A percentile compares a stretch with the other conserved stretches of the same genome.
These are phyloP conservation scores for Penicillium herquei DNA, from an alignment of 495 filamentous ascomycete species.

Conservation along the genomic window DNA sequence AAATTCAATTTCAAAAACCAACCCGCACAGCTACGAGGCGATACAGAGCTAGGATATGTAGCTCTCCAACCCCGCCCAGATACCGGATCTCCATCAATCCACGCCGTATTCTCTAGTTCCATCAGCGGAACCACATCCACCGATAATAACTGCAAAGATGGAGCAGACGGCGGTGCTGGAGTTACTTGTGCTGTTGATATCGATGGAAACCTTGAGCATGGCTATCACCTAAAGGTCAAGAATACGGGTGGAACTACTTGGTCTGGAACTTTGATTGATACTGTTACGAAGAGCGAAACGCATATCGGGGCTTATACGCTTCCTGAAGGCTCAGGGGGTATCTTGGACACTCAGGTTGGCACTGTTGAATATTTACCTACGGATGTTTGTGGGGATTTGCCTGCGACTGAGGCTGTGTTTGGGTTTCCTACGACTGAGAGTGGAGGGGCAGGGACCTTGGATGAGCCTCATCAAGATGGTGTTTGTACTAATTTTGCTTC, in stretches of 20 bases:
- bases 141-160: slow-evolving; percentile 24
- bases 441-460: slow-evolving; percentile 9
- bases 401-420: slow-evolving; percentile 21
- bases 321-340: slow-evolving; percentile 18
- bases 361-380: slow-evolving; percentile 35
- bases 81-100: slow-evolving; percentile 12
- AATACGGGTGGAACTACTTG: slow-evolving; percentile 27
- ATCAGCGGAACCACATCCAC: slow-evolving; percentile 18
- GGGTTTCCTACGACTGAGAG: slow-evolving; percentile 12
- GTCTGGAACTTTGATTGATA: slow-evolving; percentile 27
- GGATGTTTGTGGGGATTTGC: slow-evolving; percentile 22
- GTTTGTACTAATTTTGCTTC: no score
- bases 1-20: slow-evolving; percentile 25
- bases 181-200: slow-evolving; percentile 28
- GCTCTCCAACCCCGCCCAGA: slow-evolving; percentile 26
- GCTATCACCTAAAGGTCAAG: slow-evolving; percentile 20
- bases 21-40: no score
- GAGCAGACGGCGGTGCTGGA: slow-evolving; percentile 28
- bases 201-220: slow-evolving; percentile 10
- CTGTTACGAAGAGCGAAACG: slow-evolving; percentile 12
- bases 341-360: slow-evolving; percentile 18
- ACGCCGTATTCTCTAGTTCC: slow-evolving; percentile 33
- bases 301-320: slow-evolving; percentile 28
- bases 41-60: slow-evolving; percentile 30
- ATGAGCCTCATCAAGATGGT: slow-evolving; percentile 30